Base-by-base conservation (phyloP, 2,329 filamentous ascomycete species). In the Aspergillus sp. region DNA sequence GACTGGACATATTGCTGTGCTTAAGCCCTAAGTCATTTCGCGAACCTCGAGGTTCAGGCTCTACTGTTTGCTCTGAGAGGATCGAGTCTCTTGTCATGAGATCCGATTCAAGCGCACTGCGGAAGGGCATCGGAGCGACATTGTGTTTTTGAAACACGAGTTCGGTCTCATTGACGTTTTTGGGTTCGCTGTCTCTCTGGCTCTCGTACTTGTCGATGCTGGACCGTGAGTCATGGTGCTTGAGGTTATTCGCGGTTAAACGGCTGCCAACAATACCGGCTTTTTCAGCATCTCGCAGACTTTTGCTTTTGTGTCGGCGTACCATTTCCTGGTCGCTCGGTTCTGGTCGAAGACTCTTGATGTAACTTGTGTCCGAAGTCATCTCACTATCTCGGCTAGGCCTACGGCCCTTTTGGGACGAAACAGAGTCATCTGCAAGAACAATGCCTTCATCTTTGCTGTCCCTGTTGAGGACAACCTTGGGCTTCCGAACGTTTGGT, bases 101-200 rank as follows among this genome's bases (percentile, higher is more conserved):
- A 51, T 97, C 93, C 0, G 93, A 96, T 42, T 89, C 85, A 56
- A 96, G 85, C 55, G 91, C 90, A 74, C 93, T 96, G 74, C 89
- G 88, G 61, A 96, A 82, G 3, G 93, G 93, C 88, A 97, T 91
- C 5, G 90, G 90, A 6, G 92, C 89, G 13, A 90, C 84, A 48
- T 86, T 79, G 51, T 85, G 81, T 62, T 73, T 79, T 58, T 83
- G 68, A 63, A 80, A 80, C 17, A 77, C 70, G 38, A 83, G 77
- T 53, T 85, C 83, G 3, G 78, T 85, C 57, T 86, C 84, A 26
- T 83, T 72, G 53, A 83, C 70, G 51, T 66, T 68, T 26, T 61
- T 63, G 17, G 67, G 63, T 36, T 57, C 67, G 49, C 66, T 68
- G 13, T 77, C 78, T 55, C 76, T 78, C 60, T 80, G 67, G 22